Evolutionary conservation across 177 flowering plant species (phyloP), one percentile per base, ranked within the genome.

Genomic region (Tripterygium wilfordii): DNA sequence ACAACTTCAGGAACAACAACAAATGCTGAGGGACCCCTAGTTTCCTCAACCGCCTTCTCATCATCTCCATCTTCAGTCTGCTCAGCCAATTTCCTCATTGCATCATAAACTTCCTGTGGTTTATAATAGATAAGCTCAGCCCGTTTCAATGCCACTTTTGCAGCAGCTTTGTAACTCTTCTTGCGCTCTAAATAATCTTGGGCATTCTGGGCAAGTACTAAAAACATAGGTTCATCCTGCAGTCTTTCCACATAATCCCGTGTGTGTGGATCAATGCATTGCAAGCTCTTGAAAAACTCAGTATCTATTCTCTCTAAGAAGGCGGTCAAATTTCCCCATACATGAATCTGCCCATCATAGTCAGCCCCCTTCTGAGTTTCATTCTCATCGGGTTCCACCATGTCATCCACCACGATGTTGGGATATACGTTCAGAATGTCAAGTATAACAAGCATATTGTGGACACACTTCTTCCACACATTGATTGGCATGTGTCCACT

Each of bases 321-420:
- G n/a, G 95, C 96, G 8, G 85, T 95, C 65, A 92, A 43, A 51
- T 83, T 88, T 8, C 98, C 98, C 95, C 88, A 83, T 21, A 88
- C 72, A 22, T 68, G 72, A 44, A 91, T 83, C 2, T 80, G 70
- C 8, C 83, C 98, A 42, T 70, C 58, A 47, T 64, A 69, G 15
- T 88, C 87, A 1, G 78, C 51, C 10, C 76, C 87, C 54, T 91
- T 91, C 48, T 83, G 78, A 10, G 85, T 72, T 55, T 92, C 96
- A 42, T 82, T 77, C 68, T 88, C 98, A 27, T 92, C 98, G 51
- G 81, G 85, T 61, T 88, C 96, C 26, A 78, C 79, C n/a, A 60
- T 57, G 31, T 88, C 98, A 79, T 84, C 90, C 40, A 92, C 95
- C 52, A 80, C 72, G 57, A 91, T 85, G 56, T 88, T 88, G 0